Percentiles rank a stretch among this genome's conserved stretches.
Evolutionary conservation across 352 stramenopile genomes (phyloP).

Genomic region (Phytophthora lateralis): DNA sequence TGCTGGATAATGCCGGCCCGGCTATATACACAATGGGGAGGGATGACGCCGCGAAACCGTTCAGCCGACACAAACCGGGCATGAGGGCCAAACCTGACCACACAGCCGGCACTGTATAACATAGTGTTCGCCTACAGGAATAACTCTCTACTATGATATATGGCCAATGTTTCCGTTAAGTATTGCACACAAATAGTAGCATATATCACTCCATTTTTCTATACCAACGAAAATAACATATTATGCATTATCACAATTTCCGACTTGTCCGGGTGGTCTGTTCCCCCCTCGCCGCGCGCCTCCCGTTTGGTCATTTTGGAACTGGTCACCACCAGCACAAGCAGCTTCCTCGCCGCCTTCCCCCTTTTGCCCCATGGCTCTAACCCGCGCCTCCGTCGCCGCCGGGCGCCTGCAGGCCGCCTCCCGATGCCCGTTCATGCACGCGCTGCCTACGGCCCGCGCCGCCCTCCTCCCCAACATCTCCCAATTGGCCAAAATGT

Average conservation of each 20-base stretch:
- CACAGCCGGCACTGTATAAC: background rate
- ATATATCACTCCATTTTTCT: background rate
- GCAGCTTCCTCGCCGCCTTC: background rate
- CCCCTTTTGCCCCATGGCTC: conserved; percentile 46
- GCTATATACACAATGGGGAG: conserved; percentile 11
- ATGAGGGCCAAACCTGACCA: conserved; percentile 15
- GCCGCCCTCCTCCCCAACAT: conserved; percentile 86
- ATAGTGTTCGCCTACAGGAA: background rate
- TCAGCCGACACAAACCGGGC: conserved; percentile 20
- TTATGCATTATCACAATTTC: background rate
- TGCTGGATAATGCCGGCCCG: background rate
- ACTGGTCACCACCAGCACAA: conserved; percentile 38
- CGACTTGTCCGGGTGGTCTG: conserved; percentile 1
- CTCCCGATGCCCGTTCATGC: conserved; percentile 86
- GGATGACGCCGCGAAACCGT: conserved; percentile 33
- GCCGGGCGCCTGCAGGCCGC: conserved; percentile 72
- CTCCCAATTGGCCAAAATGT: conserved; percentile 84
- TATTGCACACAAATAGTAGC: background rate
- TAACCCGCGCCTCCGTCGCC: conserved; percentile 72
- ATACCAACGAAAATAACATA: background rate
- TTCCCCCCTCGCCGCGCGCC: background rate
- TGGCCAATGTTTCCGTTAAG: background rate
- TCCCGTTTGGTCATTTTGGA: conserved; percentile 40
- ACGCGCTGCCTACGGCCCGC: conserved; percentile 71
- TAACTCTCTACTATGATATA: background rate